Percentiles rank a stretch among this genome's conserved stretches.
Evolutionary conservation across 2,329 filamentous ascomycete species (phyloP).

Genomic region (Diaporthe eres): DNA sequence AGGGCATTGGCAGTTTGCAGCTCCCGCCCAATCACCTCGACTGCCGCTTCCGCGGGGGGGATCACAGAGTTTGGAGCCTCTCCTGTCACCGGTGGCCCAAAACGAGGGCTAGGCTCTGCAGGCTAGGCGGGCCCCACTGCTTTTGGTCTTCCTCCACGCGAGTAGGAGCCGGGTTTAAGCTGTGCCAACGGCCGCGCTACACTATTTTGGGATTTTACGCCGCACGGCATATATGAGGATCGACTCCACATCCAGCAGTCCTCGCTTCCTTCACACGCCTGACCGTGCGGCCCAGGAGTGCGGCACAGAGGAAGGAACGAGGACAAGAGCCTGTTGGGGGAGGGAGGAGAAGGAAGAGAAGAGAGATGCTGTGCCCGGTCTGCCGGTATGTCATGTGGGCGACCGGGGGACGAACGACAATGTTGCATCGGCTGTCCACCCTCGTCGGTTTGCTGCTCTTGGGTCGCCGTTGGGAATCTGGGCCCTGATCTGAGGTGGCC

Average conservation of each 20-base stretch:
- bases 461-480: neutral
- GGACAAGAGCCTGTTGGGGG: neutral
- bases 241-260: neutral
- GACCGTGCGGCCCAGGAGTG: neutral
- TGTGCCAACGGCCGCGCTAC: conserved; percentile 22
- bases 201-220: conserved; percentile 6
- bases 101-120: neutral
- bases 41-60: conserved; percentile 19
- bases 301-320: neutral
- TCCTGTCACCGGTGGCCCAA: conserved; percentile 22
- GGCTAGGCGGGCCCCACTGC: conserved; percentile 1
- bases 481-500: conserved; percentile 14
- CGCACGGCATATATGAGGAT: conserved; percentile 33
- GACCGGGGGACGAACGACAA: neutral
- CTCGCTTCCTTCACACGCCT: neutral
- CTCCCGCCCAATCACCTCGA: conserved; percentile 1
- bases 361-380: neutral
- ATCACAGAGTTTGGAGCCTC: conserved; percentile 12
- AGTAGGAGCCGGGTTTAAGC: conserved; percentile 1
- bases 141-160: conserved; percentile 9
- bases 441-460: neutral
- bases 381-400: neutral
- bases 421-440: conserved; percentile 4
- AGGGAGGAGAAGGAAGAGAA: neutral
- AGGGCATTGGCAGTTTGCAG: neutral